A percentile compares a stretch with the other conserved stretches of the same genome.
Evolutionary conservation across 768 basidiomycete species (phyloP).

Genomic region (Mycena amicta): DNA sequence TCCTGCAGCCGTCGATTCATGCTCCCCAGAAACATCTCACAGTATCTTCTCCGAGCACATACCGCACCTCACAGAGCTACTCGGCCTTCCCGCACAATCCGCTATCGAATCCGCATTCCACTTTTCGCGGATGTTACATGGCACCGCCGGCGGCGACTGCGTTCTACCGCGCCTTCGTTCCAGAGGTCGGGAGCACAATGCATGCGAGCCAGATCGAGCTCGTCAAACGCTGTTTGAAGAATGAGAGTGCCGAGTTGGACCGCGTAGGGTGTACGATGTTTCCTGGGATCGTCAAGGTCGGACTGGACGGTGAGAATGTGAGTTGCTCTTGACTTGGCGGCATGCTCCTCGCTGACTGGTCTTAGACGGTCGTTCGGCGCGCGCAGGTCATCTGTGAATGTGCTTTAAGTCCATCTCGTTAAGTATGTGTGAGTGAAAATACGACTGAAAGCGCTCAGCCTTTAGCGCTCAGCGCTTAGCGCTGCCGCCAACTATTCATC

Average conservation of each 20-base stretch:
- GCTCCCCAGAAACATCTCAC: conserved; percentile 69
- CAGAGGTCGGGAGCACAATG: conserved; percentile 76
- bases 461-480: too few species aligned
- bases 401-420: conserved; percentile 59
- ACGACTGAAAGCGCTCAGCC: too few species aligned
- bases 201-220: conserved; percentile 82
- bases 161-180: conserved; percentile 86
- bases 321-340: not conserved
- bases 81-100: conserved; percentile 46
- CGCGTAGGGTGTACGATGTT: conserved; percentile 84
- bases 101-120: conserved; percentile 75
- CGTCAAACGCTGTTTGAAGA: conserved; percentile 77
- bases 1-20: conserved; percentile 81
- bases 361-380: conserved; percentile 72
- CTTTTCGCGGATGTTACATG: conserved; percentile 87
- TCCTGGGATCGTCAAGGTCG: conserved; percentile 83
- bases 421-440: too few species aligned
- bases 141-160: conserved; percentile 58
- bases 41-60: conserved; percentile 74
- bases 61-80: conserved; percentile 59
- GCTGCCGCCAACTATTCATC: too few species aligned
- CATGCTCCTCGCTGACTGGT: not conserved
- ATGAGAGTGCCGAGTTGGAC: conserved; percentile 73
- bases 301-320: conserved; percentile 12
- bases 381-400: conserved; percentile 90